Percentiles rank a stretch among this genome's conserved stretches.
These are phyloP conservation scores for Cystofilobasidium macerans DNA, from an alignment of 768 basidiomycete species.

Conservation along the genomic window DNA sequence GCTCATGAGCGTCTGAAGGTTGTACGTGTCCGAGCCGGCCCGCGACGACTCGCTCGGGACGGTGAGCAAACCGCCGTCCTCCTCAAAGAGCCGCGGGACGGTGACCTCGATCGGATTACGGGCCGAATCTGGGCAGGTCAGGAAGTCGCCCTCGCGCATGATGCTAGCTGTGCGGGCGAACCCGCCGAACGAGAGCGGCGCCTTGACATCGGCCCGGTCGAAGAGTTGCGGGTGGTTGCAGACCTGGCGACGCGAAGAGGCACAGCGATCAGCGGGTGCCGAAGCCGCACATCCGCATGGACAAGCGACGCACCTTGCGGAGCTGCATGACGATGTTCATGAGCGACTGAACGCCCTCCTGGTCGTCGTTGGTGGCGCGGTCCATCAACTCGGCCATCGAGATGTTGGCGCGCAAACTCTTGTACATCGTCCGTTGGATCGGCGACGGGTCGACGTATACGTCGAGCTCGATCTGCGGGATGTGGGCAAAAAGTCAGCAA, in stretches of 20 bases:
- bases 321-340: conserved; percentile 99
- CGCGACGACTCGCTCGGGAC: conserved; percentile 52
- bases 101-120: conserved; percentile 70
- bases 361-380: conserved; percentile 84
- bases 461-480: conserved; percentile 78
- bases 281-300: not conserved
- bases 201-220: conserved; percentile 87
- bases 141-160: conserved; percentile 75
- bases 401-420: conserved; percentile 78
- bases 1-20: conserved; percentile 60
- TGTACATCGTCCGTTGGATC: conserved; percentile 80
- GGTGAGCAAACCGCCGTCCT: conserved; percentile 60
- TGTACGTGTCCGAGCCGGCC: conserved; percentile 47
- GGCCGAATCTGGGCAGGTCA: conserved; percentile 73
- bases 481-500: not conserved
- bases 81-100: conserved; percentile 65
- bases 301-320: conserved; percentile 56
- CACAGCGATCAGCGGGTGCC: not conserved
- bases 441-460: conserved; percentile 88
- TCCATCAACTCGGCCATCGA: conserved; percentile 87
- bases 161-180: conserved; percentile 72
- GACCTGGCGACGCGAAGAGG: conserved; percentile 46
- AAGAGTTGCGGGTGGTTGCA: conserved; percentile 99
- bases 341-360: conserved; percentile 78
- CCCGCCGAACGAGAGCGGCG: conserved; percentile 77